Conservation (phyloP, 768 basidiomycete species). For the Tulasnella sp. region DNA sequence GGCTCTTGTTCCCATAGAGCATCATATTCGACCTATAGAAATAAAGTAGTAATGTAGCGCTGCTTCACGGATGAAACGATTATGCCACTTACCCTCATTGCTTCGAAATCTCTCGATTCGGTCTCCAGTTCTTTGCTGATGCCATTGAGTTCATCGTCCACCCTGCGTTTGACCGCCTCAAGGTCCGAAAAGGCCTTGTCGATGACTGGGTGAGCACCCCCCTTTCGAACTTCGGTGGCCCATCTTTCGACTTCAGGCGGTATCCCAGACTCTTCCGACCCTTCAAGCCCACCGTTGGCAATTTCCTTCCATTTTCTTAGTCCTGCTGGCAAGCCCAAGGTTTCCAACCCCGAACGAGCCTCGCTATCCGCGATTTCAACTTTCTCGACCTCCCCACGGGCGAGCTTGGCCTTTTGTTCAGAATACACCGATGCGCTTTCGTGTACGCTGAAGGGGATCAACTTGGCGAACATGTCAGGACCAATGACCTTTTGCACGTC, state of each 20-base stretch:
- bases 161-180: conserved; percentile 59
- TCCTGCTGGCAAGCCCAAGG: conserved; percentile 75
- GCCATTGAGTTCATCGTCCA: conserved; percentile 63
- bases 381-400: conserved; percentile 85
- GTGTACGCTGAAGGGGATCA: conserved; percentile 92
- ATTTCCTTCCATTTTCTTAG: conserved; percentile 70
- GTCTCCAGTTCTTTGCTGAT: conserved; percentile 70
- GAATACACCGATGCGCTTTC: conserved; percentile 96
- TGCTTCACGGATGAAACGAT: not conserved
- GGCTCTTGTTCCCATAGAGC: conserved; percentile 88
- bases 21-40: conserved; percentile 68
- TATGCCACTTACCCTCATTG: conserved; percentile 56
- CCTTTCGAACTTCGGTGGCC: conserved; percentile 70
- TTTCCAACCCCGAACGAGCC: conserved; percentile 75
- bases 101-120: conserved; percentile 87
- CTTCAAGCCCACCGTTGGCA: conserved; percentile 59
- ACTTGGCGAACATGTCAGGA: conserved; percentile 80
- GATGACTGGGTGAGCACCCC: conserved; percentile 72
- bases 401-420: conserved; percentile 96
- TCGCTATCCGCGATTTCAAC: conserved; percentile 84
- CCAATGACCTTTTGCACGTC: conserved; percentile 97
- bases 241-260: conserved; percentile 71
- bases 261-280: conserved; percentile 59
- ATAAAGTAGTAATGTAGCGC: not conserved
- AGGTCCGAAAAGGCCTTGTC: conserved; percentile 65